Conservation (phyloP, 176 grass and related monocot genomes). For the Ensete ventricosum region DNA sequence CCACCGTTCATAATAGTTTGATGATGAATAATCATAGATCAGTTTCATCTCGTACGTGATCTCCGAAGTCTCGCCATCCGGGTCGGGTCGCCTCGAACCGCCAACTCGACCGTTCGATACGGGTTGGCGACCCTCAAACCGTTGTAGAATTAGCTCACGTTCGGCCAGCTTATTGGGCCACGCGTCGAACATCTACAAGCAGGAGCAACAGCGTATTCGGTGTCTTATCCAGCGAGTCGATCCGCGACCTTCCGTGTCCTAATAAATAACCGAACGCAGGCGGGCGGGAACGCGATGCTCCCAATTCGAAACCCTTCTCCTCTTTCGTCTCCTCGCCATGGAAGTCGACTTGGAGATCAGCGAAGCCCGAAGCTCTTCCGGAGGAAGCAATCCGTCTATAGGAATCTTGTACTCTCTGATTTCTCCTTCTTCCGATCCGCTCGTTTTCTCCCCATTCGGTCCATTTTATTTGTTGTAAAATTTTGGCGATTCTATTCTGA, state of each 20-base stretch:
- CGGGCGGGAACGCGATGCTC: background rate
- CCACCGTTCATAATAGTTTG: too few species aligned
- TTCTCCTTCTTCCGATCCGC: background rate
- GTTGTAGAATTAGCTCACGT: too few species aligned
- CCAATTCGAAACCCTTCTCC: background rate
- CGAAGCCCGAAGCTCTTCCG: conserved; percentile 34
- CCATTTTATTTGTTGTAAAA: too few species aligned
- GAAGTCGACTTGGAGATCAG: conserved; percentile 18
- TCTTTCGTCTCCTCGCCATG: conserved; percentile 20
- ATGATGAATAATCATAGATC: too few species aligned
- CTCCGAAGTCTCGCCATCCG: too few species aligned
- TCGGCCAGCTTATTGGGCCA: background rate
- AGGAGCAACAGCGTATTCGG: background rate
- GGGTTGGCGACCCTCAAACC: too few species aligned
- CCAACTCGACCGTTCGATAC: too few species aligned
- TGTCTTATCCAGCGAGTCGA: background rate
- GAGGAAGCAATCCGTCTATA: conserved; percentile 70
- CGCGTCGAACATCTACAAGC: background rate
- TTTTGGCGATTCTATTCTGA: background rate
- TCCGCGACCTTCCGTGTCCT: background rate
- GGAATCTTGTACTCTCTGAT: conserved; percentile 41
- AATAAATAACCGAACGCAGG: background rate
- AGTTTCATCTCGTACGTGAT: too few species aligned
- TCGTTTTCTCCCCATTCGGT: too few species aligned
- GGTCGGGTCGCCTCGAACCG: too few species aligned